Conservation (phyloP, 2,329 filamentous ascomycete species). For the Lachnellula hyalina region DNA sequence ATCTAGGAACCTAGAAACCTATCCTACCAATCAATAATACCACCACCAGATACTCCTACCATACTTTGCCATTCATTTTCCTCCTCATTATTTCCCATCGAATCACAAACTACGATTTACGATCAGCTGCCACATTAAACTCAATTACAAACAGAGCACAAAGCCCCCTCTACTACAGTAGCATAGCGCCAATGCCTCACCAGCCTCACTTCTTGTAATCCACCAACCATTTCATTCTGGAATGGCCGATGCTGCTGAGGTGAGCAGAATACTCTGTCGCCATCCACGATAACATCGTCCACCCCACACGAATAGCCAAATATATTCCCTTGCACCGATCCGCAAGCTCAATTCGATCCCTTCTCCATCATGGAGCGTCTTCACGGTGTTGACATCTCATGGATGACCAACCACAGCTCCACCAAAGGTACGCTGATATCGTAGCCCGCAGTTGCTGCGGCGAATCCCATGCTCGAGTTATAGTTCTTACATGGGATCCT, state of each 20-base stretch:
- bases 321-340: background rate
- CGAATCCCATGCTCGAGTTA: background rate
- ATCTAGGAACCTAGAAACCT: no score
- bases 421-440: slow-evolving; percentile 24
- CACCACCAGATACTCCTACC: no score
- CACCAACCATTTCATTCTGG: background rate
- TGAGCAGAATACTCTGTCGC: slow-evolving; percentile 8
- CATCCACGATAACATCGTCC: slow-evolving; percentile 3
- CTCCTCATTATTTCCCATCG: background rate
- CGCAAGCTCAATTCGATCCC: background rate
- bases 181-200: slow-evolving; percentile 7
- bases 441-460: background rate
- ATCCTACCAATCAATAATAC: no score
- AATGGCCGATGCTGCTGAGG: slow-evolving; percentile 11
- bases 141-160: background rate
- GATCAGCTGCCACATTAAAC: background rate
- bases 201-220: slow-evolving; percentile 2
- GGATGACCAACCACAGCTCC: slow-evolving; percentile 28
- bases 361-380: slow-evolving; percentile 28
- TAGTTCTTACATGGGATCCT: slow-evolving; percentile 2
- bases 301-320: background rate
- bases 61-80: no score
- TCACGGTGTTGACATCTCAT: slow-evolving; percentile 31
- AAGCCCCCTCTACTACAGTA: no score
- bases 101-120: background rate